These are phyloP conservation scores for Dioscorea zingiberensis DNA, from an alignment of 106 monocot genomes.

Conservation along the genomic window DNA sequence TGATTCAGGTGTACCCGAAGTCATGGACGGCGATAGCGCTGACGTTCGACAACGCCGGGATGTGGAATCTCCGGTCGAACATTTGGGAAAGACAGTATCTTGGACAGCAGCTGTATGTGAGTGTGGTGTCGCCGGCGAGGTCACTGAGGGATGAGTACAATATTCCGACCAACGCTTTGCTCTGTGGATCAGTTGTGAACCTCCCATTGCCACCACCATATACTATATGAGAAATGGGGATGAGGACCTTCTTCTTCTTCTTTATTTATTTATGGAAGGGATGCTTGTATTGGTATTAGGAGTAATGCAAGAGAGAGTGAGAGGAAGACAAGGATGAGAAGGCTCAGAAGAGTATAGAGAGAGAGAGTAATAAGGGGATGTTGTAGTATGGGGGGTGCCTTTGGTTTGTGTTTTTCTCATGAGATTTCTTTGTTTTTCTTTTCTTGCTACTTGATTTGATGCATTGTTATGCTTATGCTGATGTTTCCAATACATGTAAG, in stretches of 20 bases:
- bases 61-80: constrained; percentile 65
- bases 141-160: constrained; percentile 19
- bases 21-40: constrained; percentile 64
- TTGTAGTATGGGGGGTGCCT: neutral
- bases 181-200: constrained; percentile 8
- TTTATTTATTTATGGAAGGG: neutral
- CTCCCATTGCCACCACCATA: constrained; percentile 16
- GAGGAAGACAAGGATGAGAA: neutral
- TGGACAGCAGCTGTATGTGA: constrained; percentile 54
- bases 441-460: neutral
- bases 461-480: no score
- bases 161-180: constrained; percentile 7
- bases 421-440: neutral
- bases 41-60: constrained; percentile 57
- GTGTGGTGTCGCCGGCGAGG: constrained; percentile 19
- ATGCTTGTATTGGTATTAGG: neutral
- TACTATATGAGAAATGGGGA: neutral
- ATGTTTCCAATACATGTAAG: neutral
- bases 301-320: neutral
- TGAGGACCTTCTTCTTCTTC: no score
- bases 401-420: neutral
- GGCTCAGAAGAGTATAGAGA: neutral
- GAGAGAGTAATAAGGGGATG: neutral
- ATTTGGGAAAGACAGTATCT: constrained; percentile 32
- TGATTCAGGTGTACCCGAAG: constrained; percentile 53